These are phyloP conservation scores for Trametes villosa DNA, from an alignment of 768 basidiomycete species.

Conservation along the genomic window DNA sequence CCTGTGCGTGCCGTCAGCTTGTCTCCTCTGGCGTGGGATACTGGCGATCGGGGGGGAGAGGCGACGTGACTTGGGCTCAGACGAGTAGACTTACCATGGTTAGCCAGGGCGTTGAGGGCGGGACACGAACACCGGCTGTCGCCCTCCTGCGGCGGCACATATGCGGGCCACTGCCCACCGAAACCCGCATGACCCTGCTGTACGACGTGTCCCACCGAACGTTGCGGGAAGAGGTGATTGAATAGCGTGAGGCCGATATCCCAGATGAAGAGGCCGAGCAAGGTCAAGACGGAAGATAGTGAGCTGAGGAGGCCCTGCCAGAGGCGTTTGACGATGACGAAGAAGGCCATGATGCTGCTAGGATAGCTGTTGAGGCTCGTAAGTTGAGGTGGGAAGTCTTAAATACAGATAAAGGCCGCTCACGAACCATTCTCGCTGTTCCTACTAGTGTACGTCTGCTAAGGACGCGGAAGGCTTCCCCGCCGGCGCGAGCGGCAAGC, in stretches of 20 bases:
- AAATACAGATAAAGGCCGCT: neutral
- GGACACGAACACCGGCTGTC: slow-evolving; percentile 80
- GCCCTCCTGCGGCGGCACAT: slow-evolving; percentile 54
- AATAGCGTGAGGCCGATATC: slow-evolving; percentile 5
- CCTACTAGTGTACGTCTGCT: no score
- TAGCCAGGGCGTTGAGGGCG: slow-evolving; percentile 79
- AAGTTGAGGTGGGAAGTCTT: neutral
- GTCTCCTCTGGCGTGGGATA: no score
- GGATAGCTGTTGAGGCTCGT: neutral
- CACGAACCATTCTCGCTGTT: no score
- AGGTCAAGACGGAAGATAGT: slow-evolving; percentile 41
- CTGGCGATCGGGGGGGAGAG: no score
- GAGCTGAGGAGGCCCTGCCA: slow-evolving; percentile 18
- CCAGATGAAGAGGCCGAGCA: slow-evolving; percentile 50
- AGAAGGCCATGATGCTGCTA: neutral
- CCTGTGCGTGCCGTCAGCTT: slow-evolving; percentile 32
- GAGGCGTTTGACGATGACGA: slow-evolving; percentile 23
- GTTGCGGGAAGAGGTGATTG: slow-evolving; percentile 56
- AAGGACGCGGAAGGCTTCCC: no score
- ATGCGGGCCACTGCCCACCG: slow-evolving; percentile 73
- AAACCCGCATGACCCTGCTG: slow-evolving; percentile 44
- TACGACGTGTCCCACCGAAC: slow-evolving; percentile 34
- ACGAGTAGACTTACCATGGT: slow-evolving; percentile 74
- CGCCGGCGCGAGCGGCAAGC: no score
- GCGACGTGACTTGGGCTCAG: no score